Conservation (phyloP, 108 stramenopile genomes). For the Pseudonitzschia pungens region DNA sequence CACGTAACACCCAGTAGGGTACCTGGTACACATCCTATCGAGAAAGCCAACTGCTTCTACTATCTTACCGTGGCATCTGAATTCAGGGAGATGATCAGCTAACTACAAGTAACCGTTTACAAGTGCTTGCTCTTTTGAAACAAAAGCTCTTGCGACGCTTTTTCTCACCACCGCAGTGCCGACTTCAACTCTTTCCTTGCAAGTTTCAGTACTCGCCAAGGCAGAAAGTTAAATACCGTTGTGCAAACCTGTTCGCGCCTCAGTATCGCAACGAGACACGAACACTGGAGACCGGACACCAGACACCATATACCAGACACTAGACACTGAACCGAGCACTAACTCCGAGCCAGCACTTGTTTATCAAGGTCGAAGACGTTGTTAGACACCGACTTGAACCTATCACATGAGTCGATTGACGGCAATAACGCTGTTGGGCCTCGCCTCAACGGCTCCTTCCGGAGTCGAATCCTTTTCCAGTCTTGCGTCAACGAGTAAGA, state of each 20-base stretch:
- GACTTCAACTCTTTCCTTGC: background rate
- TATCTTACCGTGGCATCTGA: too few relatives aligned
- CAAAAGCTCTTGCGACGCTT: background rate
- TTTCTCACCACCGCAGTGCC: background rate
- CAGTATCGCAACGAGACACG: too few relatives aligned
- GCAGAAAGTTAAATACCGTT: too few relatives aligned
- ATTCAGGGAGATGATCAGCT: too few relatives aligned
- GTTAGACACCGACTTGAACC: too few relatives aligned
- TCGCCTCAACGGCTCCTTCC: constrained; percentile 13
- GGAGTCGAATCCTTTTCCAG: constrained; percentile 11
- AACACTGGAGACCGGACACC: too few relatives aligned
- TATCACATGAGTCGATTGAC: constrained; percentile 10
- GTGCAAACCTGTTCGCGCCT: too few relatives aligned
- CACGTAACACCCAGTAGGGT: background rate
- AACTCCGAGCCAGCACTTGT: too few relatives aligned
- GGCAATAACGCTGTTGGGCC: constrained; percentile 9
- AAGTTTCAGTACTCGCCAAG: too few relatives aligned
- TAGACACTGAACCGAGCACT: too few relatives aligned
- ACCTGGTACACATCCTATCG: background rate
- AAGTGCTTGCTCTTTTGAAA: background rate
- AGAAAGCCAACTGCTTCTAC: background rate
- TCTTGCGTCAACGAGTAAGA: background rate
- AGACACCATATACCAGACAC: too few relatives aligned
- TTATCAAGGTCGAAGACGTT: too few relatives aligned
- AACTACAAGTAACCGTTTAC: background rate